phyloP scores from a whole-genome alignment of 352 stramenopile species.

The Phytophthora pisi region DNA sequence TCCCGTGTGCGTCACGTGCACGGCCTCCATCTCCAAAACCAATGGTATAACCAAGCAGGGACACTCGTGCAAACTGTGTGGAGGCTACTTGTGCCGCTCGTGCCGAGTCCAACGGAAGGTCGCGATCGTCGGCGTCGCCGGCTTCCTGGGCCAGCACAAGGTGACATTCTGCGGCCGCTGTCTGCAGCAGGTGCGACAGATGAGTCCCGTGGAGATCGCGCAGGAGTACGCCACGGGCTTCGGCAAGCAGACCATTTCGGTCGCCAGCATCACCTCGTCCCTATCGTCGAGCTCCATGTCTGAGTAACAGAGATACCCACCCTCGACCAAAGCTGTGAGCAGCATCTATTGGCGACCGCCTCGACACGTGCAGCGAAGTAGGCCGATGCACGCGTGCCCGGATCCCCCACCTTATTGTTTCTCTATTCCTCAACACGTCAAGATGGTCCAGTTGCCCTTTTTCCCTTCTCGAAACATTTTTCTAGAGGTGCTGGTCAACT shows the following conservation, averaged over 20 bases:
- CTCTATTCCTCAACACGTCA: no score
- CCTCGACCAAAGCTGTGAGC: no score
- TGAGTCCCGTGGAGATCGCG: slow-evolving; percentile 24
- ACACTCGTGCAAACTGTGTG: slow-evolving; percentile 40
- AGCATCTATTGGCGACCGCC: no score
- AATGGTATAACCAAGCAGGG: background rate
- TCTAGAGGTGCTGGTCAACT: no score
- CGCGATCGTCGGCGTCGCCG: slow-evolving; percentile 24
- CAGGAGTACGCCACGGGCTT: slow-evolving; percentile 15
- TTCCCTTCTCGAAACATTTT: no score
- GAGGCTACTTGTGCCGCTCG: slow-evolving; percentile 35
- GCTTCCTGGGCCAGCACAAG: slow-evolving; percentile 31
- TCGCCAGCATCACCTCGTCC: slow-evolving; percentile 14
- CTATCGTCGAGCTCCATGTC: slow-evolving; percentile 13
- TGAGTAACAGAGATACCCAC: slow-evolving; percentile 2
- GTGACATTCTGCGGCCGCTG: slow-evolving; percentile 34
- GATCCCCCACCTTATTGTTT: no score
- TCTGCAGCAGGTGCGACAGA: slow-evolving; percentile 20
- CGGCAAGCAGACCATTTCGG: slow-evolving; percentile 17
- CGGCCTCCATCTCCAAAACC: slow-evolving; percentile 1
- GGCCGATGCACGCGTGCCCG: no score
- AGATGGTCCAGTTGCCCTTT: no score
- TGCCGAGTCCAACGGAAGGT: slow-evolving; percentile 44
- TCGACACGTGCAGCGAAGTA: no score
- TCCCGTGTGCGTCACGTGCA: slow-evolving; percentile 32